Evolutionary conservation across 1,284 basidiomycete genomes (phyloP), one percentile per base, ranked within the genome.

Genomic region (Gymnopus androsaceus): DNA sequence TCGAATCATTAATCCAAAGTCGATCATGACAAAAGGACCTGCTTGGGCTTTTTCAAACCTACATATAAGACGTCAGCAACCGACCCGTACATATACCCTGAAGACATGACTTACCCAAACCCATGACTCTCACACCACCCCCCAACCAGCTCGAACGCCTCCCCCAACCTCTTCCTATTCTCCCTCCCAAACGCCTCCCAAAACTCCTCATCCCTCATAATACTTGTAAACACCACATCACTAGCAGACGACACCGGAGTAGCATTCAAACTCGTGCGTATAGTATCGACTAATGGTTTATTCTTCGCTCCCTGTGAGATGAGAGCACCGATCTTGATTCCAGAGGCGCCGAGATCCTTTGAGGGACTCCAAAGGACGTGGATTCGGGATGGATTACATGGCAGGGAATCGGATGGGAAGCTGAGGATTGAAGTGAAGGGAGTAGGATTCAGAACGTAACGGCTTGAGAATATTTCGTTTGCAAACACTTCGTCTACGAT

Each of bases 331-430:
- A 56, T 28, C 53, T 60, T 60, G 19, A 60, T 11, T 21, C 61
- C 61, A 27, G 59, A 58, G 11, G 59, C 61, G 15, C 59, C 59
- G 34, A 62, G 58, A 42, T 62, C 61, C 49, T 62, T 62, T 8
- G 56, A 49, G 6, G 56, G 59, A 2, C 59, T 56, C 4, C 48
- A 49, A 21, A 62, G 56, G n/a, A 60, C 61, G 41, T 60, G 59
- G 5, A 62, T 59, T 14, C 61, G 38, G 6, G 53, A 12, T 19
- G 56, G 54, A 34, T 56, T 48, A 40, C 51, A 53, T 33, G 31
- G 31, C 6, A 33, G 31, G 14, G 31, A 6, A 33, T 33, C 31
- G 31, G 31, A 33, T 17, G 54, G 34, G 19, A 62, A 28, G 33
- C 56, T 57, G 25, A 62, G 59, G 21, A 60, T 42, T 14, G 61